Conservation (phyloP, 164 flowering plant species). For the Vitis vinifera region ASM3070453v1 NC_081813.1:1257001-1257500, state of each 20-base stretch:
- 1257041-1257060: background rate
- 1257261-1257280: constrained; percentile 4
- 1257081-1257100: constrained; percentile 3
- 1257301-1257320: constrained; percentile 4
- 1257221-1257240: background rate
- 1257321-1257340: constrained; percentile 12
- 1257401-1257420: background rate
- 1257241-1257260: constrained; percentile 5
- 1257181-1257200: background rate
- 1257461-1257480: background rate
- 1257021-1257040: background rate
- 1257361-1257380: constrained; percentile 2
- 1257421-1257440: background rate
- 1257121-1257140: constrained; percentile 14
- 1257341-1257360: background rate
- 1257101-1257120: background rate
- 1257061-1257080: background rate
- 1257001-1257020: background rate
- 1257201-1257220: too few relatives aligned
- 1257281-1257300: background rate
- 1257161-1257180: constrained; percentile 8
- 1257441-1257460: background rate
- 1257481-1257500: background rate
- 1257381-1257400: background rate
- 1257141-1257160: constrained; percentile 15